Conservation (phyloP, 73 alveolate genomes). For the Paramecium tetraurelia region DNA sequence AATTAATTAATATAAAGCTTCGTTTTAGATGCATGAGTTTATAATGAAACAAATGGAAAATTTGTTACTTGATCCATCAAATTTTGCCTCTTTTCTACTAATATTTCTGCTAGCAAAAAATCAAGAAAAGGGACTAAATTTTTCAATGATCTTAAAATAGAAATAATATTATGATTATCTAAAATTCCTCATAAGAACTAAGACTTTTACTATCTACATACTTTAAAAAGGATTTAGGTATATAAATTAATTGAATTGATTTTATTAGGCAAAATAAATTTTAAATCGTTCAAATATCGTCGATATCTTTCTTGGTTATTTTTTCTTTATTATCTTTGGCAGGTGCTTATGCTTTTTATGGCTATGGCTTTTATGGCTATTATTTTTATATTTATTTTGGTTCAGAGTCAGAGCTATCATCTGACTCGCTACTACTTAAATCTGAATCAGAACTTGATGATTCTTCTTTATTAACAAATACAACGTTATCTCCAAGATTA, state of each 20-base stretch:
- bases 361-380: neutral
- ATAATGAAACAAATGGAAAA: no score
- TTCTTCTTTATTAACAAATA: neutral
- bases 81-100: no score
- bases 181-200: neutral
- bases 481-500: neutral
- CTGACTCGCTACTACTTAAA: neutral
- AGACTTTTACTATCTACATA: neutral
- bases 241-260: neutral
- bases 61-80: no score
- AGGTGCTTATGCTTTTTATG: neutral
- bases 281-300: neutral
- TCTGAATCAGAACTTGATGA: neutral
- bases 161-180: neutral
- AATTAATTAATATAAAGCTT: neutral
- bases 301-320: neutral
- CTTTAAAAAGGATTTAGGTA: neutral
- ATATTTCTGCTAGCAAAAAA: no score
- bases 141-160: neutral
- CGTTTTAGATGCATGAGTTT: no score
- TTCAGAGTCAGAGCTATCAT: neutral
- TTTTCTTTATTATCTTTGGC: neutral
- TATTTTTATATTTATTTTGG: neutral
- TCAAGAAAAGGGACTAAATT: neutral
- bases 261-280: neutral